Percentiles rank a stretch among this genome's conserved stretches.
Evolutionary conservation across 305 asterid genomes (phyloP).

Genomic region (Euphrasia arctica): DNA sequence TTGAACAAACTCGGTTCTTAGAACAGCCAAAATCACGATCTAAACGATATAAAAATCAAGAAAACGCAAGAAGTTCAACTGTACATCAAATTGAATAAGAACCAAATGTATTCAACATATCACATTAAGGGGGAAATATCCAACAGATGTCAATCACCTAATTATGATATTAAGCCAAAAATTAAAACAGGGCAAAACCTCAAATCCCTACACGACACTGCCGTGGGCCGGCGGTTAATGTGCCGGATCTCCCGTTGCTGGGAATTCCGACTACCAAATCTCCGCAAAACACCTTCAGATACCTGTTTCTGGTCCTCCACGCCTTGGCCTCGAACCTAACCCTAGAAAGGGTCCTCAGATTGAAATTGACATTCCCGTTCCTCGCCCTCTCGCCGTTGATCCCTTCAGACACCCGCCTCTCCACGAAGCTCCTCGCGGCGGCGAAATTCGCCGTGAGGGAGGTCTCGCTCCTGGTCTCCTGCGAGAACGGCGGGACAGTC

Average conservation of each 20-base stretch:
- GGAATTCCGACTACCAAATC: slow-evolving; percentile 50
- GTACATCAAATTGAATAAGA: no score
- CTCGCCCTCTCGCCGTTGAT: slow-evolving; percentile 43
- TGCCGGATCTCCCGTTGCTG: slow-evolving; percentile 42
- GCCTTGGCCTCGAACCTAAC: slow-evolving; percentile 68
- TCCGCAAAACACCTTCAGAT: slow-evolving; percentile 64
- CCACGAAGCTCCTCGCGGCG: slow-evolving; percentile 52
- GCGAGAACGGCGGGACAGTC: slow-evolving; percentile 55
- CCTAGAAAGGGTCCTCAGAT: slow-evolving; percentile 53
- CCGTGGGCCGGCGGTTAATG: slow-evolving; percentile 43
- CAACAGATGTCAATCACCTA: no score
- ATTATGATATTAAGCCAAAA: no score
- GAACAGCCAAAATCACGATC: no score
- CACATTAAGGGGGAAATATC: no score
- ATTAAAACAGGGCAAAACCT: slow-evolving; percentile 25
- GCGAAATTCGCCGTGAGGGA: slow-evolving; percentile 52
- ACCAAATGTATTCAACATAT: no score
- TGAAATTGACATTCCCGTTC: slow-evolving; percentile 44
- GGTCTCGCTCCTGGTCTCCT: slow-evolving; percentile 51
- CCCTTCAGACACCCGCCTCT: slow-evolving; percentile 37
- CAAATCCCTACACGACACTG: slow-evolving; percentile 71
- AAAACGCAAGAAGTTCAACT: no score
- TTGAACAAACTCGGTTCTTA: no score
- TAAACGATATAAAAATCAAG: no score
- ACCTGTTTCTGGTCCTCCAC: slow-evolving; percentile 74